phyloP scores from a whole-genome alignment of 2,329 filamentous ascomycete genomes.

The Fonsecaea erecta region DNA sequence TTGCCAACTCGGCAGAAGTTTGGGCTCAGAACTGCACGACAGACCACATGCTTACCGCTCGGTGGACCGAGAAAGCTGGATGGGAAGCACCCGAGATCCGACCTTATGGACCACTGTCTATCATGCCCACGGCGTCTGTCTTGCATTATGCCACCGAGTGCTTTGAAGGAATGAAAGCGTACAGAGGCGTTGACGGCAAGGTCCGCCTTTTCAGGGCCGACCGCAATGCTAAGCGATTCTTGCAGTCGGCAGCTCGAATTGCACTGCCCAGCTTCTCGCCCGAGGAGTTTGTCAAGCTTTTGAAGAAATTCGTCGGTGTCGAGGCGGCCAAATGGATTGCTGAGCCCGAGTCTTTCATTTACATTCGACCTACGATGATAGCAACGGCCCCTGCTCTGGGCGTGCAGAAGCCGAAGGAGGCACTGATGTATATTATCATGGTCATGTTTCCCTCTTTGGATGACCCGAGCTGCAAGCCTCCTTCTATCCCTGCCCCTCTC shows the following conservation, averaged over 20 bases:
- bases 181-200: conserved; percentile 69
- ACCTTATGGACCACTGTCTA: conserved; percentile 75
- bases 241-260: conserved; percentile 63
- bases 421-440: conserved; percentile 71
- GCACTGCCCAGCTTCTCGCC: conserved; percentile 75
- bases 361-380: conserved; percentile 86
- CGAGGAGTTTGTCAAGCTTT: conserved; percentile 72
- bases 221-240: conserved; percentile 70
- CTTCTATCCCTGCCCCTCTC: background rate
- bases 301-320: conserved; percentile 61
- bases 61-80: conserved; percentile 68
- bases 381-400: conserved; percentile 80
- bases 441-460: conserved; percentile 48
- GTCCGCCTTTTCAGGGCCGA: conserved; percentile 78
- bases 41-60: conserved; percentile 84
- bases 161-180: conserved; percentile 83
- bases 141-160: conserved; percentile 91
- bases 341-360: conserved; percentile 68
- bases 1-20: conserved; percentile 48
- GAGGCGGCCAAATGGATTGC: conserved; percentile 40
- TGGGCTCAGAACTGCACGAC: conserved; percentile 59
- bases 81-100: conserved; percentile 76
- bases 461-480: conserved; percentile 22
- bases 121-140: conserved; percentile 79
- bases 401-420: conserved; percentile 77